phyloP scores from a whole-genome alignment of 441 rosid genomes.

The Gossypium laxum region DNA sequence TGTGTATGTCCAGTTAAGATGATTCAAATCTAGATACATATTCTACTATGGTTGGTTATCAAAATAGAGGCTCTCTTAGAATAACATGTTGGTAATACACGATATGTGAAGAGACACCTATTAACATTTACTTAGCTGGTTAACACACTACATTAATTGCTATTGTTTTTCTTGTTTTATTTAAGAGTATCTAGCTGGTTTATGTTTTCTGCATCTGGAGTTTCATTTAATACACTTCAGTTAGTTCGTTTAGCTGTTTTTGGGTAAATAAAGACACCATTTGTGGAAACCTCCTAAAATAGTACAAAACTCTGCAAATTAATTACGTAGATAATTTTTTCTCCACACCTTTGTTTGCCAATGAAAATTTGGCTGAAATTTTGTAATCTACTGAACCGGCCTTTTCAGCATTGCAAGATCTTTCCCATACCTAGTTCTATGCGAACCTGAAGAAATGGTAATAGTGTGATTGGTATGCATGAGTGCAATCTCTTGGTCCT shows the following conservation, averaged over 20 bases:
- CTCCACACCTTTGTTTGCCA: not conserved
- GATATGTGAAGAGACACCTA: not conserved
- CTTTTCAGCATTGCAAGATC: not conserved
- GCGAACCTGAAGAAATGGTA: constrained; percentile 1
- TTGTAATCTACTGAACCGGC: not conserved
- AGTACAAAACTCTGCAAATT: not conserved
- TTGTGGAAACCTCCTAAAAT: not conserved
- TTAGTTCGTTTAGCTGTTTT: not conserved
- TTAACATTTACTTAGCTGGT: not conserved
- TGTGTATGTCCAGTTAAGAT: not conserved
- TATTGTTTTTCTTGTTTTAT: not conserved
- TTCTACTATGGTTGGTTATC: not conserved
- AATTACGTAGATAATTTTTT: not conserved
- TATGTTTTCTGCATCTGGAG: not conserved
- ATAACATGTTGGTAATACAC: not conserved
- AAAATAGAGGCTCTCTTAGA: not conserved
- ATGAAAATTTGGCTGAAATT: not conserved
- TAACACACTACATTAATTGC: not conserved
- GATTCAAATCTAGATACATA: not conserved
- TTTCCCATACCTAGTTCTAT: not conserved
- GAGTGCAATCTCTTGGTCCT: not conserved
- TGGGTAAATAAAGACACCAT: not conserved
- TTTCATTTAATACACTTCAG: not conserved
- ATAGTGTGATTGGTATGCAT: not conserved
- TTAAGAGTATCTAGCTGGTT: not conserved